Percentiles rank a stretch among this genome's conserved stretches.
Conservation (phyloP, 176 grass and related monocot species). For the Pontederia crassipes region DNA sequence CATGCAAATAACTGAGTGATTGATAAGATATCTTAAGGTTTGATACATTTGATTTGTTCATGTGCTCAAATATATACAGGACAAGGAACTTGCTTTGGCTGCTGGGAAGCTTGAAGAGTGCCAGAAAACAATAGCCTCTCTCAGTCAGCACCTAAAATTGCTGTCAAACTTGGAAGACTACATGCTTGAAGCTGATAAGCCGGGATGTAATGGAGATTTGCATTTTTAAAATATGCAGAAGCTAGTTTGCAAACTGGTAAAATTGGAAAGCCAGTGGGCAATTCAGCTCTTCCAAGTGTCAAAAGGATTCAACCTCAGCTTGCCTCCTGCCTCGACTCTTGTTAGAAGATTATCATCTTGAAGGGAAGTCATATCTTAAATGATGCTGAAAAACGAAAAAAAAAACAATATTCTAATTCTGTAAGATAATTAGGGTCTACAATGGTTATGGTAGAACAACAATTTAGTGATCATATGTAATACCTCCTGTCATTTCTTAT, state of each 20-base stretch:
- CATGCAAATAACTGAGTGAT: no score
- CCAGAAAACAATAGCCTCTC: conserved; percentile 89
- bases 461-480: no score
- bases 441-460: no score
- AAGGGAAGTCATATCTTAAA: no score
- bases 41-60: no score
- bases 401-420: no score
- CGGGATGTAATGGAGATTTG: conserved; percentile 10
- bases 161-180: conserved; percentile 47
- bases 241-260: conserved; percentile 9
- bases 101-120: conserved; percentile 82
- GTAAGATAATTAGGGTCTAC: no score
- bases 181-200: conserved; percentile 16
- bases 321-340: background rate
- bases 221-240: conserved; percentile 24
- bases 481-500: no score
- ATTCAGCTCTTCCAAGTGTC: conserved; percentile 15
- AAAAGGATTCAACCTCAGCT: conserved; percentile 11
- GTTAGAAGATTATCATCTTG: no score
- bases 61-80: conserved; percentile 22
- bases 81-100: conserved; percentile 53
- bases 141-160: conserved; percentile 70
- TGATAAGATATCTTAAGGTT: no score
- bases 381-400: no score
- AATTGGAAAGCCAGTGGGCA: background rate